phyloP scores from a whole-genome alignment of 331 rosid genomes.

The Acacia pycnantha region DNA sequence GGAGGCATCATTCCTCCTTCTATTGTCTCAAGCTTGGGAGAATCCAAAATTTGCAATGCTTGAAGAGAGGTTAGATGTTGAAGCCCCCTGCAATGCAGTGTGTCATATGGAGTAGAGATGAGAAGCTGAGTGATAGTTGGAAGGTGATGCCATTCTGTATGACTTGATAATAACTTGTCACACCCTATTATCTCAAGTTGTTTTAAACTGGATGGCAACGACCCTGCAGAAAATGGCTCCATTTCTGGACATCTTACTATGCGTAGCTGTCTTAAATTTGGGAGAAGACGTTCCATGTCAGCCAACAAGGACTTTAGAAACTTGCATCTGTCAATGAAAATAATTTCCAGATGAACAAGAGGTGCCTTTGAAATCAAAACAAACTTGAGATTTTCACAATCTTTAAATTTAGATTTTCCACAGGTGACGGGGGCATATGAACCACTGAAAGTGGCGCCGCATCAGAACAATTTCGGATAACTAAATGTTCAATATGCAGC shows the following conservation, averaged over 20 bases:
- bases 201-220: neutral
- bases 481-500: neutral
- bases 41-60: neutral
- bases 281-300: neutral
- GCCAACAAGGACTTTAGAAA: neutral
- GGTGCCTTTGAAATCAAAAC: neutral
- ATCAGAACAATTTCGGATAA: neutral
- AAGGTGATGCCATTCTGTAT: neutral
- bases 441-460: neutral
- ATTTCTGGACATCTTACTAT: neutral
- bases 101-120: neutral
- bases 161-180: neutral
- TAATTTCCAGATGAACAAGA: neutral
- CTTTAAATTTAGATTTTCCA: accelerated
- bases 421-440: neutral
- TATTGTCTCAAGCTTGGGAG: neutral
- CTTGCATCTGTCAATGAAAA: neutral
- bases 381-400: neutral
- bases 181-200: neutral
- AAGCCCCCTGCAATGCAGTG: neutral
- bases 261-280: neutral
- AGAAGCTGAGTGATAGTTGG: neutral
- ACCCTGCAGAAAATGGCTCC: neutral
- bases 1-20: neutral
- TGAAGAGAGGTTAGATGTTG: neutral